Base-by-base conservation (phyloP, 2,329 filamentous ascomycete species). In the Aspergillus sp. region DNA sequence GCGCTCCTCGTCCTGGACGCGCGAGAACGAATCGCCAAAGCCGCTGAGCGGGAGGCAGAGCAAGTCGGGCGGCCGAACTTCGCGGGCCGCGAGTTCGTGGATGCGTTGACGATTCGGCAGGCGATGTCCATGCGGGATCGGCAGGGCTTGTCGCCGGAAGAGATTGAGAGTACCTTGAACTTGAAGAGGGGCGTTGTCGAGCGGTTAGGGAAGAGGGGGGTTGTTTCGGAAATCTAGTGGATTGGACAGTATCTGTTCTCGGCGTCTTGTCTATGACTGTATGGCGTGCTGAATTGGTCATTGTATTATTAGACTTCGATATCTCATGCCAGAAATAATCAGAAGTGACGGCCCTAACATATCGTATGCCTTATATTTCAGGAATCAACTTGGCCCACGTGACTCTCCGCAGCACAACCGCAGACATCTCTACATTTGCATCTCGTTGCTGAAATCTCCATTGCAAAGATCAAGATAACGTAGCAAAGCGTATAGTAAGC, bases 31-130 rank as follows among this genome's bases (percentile, higher is more conserved):
- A 66, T 82, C 39, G 66, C 72, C 27, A 70, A 71, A 19, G 69
- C 73, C 33, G 80, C 77, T 1, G 78, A 82, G 30, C 58, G 62
- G 19, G 80, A 83, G 59, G 70, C 78, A 1, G 66, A 71, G 9
- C 72, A 76, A 47, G 60, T 78, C 35, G 69, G 72, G 12, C 63
- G 69, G 45, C 55, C 53, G 7, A 59, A 56, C 30, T 67, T 68
- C 44, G 46, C 51, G 7, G 73, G 74, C 1, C 62, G 73, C 40
- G 64, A 67, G 33, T 75, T 73, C 48, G 44, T 78, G 46, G 75
- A 76, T 67, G 71, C 73, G 1, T 59, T 68, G 45, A 75, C 72
- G n/a, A 65, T 78, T 42, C 65, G 71, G 52, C 71, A 76, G 60
- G 66, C 70, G 7, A 50, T 78, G 52, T 59, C 62, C n/a, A 62